phyloP scores from a whole-genome alignment of 2,329 filamentous ascomycete species.

The Pseudopithomyces maydicus region DNA sequence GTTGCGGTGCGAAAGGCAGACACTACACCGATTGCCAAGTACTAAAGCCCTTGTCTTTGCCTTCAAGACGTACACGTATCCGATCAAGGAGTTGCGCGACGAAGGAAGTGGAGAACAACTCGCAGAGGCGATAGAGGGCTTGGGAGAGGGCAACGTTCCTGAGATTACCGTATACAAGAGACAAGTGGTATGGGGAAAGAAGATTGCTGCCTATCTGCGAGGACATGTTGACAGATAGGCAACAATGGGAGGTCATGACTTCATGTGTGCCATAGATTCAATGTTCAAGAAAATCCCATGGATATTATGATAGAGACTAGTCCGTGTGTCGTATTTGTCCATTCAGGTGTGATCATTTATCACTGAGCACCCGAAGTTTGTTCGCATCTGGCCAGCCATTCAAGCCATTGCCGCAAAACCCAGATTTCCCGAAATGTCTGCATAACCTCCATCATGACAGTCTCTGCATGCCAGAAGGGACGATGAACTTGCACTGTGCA shows the following conservation, averaged over 20 bases:
- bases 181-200: conserved; percentile 61
- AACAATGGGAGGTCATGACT: too few species aligned
- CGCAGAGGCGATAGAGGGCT: conserved; percentile 63
- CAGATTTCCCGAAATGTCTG: too few species aligned
- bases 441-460: too few species aligned
- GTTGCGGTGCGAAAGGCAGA: conserved; percentile 65
- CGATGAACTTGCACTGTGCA: too few species aligned
- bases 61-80: conserved; percentile 68
- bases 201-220: conserved; percentile 57
- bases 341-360: neutral
- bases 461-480: too few species aligned
- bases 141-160: conserved; percentile 62
- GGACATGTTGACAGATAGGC: conserved; percentile 23
- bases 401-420: too few species aligned
- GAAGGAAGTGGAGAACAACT: conserved; percentile 62
- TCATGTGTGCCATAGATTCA: too few species aligned
- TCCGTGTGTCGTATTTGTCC: too few species aligned
- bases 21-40: conserved; percentile 62
- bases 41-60: conserved; percentile 63
- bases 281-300: too few species aligned
- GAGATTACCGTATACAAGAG: conserved; percentile 65
- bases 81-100: conserved; percentile 58
- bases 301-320: too few species aligned
- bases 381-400: too few species aligned
- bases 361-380: too few species aligned